These are phyloP conservation scores for Cutaneotrichosporon sp. DNA, from an alignment of 1,284 basidiomycete genomes.

Conservation along the genomic window DNA sequence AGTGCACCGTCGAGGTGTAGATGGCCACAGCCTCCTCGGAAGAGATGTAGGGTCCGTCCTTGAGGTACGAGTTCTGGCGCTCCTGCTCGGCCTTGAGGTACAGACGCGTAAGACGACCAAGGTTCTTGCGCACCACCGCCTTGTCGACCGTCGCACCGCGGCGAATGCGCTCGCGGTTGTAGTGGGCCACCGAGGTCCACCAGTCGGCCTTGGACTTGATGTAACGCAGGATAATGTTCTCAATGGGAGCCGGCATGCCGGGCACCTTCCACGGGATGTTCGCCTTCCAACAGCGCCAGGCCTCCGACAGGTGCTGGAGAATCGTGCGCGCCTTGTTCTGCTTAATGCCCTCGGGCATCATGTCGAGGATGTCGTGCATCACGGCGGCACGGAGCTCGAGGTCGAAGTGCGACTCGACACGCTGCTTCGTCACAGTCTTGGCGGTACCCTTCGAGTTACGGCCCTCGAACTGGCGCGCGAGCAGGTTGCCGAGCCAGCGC, in stretches of 20 bases:
- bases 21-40: constrained; percentile 97
- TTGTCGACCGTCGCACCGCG: constrained; percentile 98
- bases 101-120: constrained; percentile 62
- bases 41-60: constrained; percentile 95
- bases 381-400: constrained; percentile 96
- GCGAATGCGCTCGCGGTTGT: constrained; percentile 60
- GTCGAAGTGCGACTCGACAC: constrained; percentile 98
- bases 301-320: constrained; percentile 89
- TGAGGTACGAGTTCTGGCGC: constrained; percentile 92
- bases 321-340: constrained; percentile 88
- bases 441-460: constrained; percentile 93
- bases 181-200: constrained; percentile 88
- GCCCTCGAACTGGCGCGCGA: constrained; percentile 97
- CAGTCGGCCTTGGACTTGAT: constrained; percentile 99
- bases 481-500: constrained; percentile 95
- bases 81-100: constrained; percentile 98
- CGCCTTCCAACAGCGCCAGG: constrained; percentile 82
- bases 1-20: constrained; percentile 95
- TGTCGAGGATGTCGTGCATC: constrained; percentile 97
- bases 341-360: constrained; percentile 99
- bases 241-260: constrained; percentile 78
- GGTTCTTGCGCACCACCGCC: constrained; percentile 67
- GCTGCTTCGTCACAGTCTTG: constrained; percentile 97
- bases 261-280: constrained; percentile 68
- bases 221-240: constrained; percentile 98